These are phyloP conservation scores for Nicotiana paniculata DNA, from an alignment of 257 asterid species.

Conservation along the genomic window DNA sequence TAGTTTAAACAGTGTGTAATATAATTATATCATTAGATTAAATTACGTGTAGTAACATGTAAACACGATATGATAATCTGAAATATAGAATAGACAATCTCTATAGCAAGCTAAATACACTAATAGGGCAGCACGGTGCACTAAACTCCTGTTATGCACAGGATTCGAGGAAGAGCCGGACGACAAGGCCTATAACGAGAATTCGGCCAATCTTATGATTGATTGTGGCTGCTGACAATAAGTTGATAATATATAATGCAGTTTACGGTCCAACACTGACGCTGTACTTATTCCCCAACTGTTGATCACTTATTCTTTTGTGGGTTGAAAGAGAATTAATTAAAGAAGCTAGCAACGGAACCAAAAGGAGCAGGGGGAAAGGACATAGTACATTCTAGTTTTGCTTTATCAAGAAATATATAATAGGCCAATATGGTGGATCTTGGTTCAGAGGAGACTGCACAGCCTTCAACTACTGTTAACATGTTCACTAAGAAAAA, in stretches of 20 bases:
- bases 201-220: conserved; percentile 16
- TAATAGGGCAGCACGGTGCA: too few species aligned
- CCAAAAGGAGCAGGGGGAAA: conserved; percentile 4
- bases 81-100: too few species aligned
- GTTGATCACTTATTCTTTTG: background rate
- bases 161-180: too few species aligned
- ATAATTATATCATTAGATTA: too few species aligned
- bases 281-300: background rate
- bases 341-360: background rate
- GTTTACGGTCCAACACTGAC: background rate
- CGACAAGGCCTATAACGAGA: conserved; percentile 12
- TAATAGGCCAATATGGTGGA: conserved; percentile 13
- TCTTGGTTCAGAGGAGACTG: conserved; percentile 23
- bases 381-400: background rate
- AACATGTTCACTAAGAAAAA: conserved; percentile 50
- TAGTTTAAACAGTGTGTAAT: background rate
- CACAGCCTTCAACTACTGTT: conserved; percentile 5
- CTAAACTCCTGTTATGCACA: too few species aligned
- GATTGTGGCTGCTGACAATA: conserved; percentile 2
- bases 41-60: too few species aligned
- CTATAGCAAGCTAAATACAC: too few species aligned
- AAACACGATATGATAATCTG: too few species aligned
- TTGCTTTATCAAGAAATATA: background rate
- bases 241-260: background rate
- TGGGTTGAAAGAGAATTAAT: too few species aligned